phyloP scores from a whole-genome alignment of 441 rosid genomes.

The Manihot esculenta region DNA sequence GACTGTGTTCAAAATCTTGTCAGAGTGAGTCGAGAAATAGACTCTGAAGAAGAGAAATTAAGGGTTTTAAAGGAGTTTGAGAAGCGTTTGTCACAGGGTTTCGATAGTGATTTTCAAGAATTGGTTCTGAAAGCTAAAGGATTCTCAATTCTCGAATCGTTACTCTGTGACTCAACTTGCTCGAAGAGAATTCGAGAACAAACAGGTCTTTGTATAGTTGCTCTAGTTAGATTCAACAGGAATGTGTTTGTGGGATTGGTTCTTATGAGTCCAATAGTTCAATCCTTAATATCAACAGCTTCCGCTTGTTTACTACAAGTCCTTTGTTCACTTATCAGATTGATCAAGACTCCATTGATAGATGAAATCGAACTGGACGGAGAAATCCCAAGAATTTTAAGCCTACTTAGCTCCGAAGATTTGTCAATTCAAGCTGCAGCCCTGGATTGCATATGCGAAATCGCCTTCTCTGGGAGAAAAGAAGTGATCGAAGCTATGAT shows the following conservation, averaged over 20 bases:
- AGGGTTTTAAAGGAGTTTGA: slow-evolving; percentile 38
- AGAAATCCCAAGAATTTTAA: slow-evolving; percentile 39
- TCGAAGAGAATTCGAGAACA: slow-evolving; percentile 35
- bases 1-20: slow-evolving; percentile 36
- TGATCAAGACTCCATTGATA: slow-evolving; percentile 44
- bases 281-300: slow-evolving; percentile 40
- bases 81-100: slow-evolving; percentile 42
- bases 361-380: slow-evolving; percentile 48
- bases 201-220: slow-evolving; percentile 33
- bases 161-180: slow-evolving; percentile 34
- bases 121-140: slow-evolving; percentile 45
- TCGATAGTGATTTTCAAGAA: slow-evolving; percentile 50
- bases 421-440: slow-evolving; percentile 26
- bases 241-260: slow-evolving; percentile 62
- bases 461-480: slow-evolving; percentile 47
- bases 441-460: slow-evolving; percentile 45
- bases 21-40: slow-evolving; percentile 22
- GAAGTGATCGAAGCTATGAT: slow-evolving; percentile 52
- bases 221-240: slow-evolving; percentile 48
- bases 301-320: slow-evolving; percentile 39
- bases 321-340: slow-evolving; percentile 35
- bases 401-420: slow-evolving; percentile 32
- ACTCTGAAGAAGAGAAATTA: slow-evolving; percentile 34
- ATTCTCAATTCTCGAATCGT: slow-evolving; percentile 37
- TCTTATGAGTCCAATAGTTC: slow-evolving; percentile 49